Evolutionary conservation across 306 rosid species (phyloP).

Genomic region (Cucurbita moschata): DNA sequence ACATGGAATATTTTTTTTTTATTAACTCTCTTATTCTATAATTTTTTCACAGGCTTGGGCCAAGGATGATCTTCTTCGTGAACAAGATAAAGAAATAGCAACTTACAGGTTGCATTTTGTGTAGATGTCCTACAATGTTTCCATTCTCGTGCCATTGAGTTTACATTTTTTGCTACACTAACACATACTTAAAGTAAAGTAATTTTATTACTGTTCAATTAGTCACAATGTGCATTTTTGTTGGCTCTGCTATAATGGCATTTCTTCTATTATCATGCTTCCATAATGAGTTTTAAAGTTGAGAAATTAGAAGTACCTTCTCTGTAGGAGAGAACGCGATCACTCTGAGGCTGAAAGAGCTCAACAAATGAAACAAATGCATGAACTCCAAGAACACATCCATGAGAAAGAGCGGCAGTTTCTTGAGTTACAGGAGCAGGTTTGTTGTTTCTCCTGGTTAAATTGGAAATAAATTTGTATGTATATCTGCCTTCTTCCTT

Average conservation of each 20-base stretch:
- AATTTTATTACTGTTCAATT: neutral
- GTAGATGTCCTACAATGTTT: neutral
- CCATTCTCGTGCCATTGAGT: neutral
- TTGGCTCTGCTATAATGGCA: neutral
- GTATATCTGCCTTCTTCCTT: neutral
- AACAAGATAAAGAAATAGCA: conserved; percentile 77
- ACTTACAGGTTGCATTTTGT: conserved; percentile 50
- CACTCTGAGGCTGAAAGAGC: conserved; percentile 95
- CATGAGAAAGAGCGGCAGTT: conserved; percentile 93
- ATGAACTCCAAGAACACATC: conserved; percentile 80
- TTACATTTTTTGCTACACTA: neutral
- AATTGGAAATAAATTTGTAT: neutral
- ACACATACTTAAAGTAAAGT: neutral
- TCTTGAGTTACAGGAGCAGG: conserved; percentile 89
- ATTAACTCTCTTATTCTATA: neutral
- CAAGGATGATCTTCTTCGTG: conserved; percentile 76
- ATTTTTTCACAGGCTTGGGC: conserved; percentile 75
- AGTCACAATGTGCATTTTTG: neutral
- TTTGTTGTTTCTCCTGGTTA: conserved; percentile 7
- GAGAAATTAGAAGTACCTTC: neutral
- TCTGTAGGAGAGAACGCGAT: conserved; percentile 85
- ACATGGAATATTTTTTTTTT: neutral
- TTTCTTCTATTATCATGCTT: neutral
- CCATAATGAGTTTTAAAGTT: neutral
- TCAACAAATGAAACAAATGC: conserved; percentile 75